These are phyloP conservation scores for Arthroderma sp. DNA, from an alignment of 2,329 filamentous ascomycete species.

Conservation along the genomic window DNA sequence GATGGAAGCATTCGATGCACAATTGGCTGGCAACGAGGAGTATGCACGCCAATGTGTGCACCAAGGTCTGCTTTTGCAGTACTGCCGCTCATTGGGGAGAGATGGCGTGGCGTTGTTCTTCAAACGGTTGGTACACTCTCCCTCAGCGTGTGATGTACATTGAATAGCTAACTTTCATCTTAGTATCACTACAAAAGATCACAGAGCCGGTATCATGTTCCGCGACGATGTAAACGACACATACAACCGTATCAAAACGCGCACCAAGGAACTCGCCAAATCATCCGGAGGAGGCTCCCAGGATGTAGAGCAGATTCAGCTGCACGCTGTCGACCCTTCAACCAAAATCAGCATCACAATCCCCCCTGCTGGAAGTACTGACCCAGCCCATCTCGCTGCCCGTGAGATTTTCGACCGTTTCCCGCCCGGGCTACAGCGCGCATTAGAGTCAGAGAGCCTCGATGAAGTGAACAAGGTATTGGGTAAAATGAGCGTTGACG, in stretches of 20 bases:
- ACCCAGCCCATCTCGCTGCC: constrained; percentile 47
- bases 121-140: constrained; percentile 47
- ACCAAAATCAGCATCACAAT: constrained; percentile 83
- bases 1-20: constrained; percentile 80
- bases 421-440: constrained; percentile 63
- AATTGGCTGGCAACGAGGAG: constrained; percentile 63
- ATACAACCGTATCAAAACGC: constrained; percentile 65
- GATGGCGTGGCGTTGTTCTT: constrained; percentile 91
- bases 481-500: constrained; percentile 75
- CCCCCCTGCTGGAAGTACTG: constrained; percentile 54
- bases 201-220: constrained; percentile 85
- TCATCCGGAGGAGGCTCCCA: constrained; percentile 41
- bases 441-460: constrained; percentile 74
- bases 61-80: constrained; percentile 82
- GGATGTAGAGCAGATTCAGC: constrained; percentile 88
- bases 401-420: constrained; percentile 75
- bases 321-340: constrained; percentile 87
- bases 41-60: constrained; percentile 78
- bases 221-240: constrained; percentile 84
- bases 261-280: constrained; percentile 59
- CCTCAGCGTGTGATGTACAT: not conserved
- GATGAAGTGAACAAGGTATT: constrained; percentile 82
- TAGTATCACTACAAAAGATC: constrained; percentile 68
- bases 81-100: constrained; percentile 77
- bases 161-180: not conserved